phyloP scores from a whole-genome alignment of 2,329 filamentous ascomycete genomes.

The Xylariaceae sp. region DNA sequence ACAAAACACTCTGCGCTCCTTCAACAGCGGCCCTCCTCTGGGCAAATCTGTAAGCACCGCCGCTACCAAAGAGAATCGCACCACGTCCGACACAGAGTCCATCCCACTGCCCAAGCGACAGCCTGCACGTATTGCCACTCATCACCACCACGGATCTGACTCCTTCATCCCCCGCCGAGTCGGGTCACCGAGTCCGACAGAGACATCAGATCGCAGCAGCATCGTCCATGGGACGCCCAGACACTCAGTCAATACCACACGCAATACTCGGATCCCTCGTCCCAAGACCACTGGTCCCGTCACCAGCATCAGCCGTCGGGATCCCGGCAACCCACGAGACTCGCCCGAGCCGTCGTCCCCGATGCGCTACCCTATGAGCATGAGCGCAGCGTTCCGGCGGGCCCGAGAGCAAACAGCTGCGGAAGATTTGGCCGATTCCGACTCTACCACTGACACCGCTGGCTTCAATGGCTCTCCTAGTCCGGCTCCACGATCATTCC shows the following conservation, averaged over 20 bases:
- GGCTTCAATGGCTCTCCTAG: constrained; percentile 31
- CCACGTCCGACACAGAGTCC: constrained; percentile 22
- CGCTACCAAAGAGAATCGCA: constrained; percentile 25
- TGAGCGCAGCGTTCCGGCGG: constrained; percentile 28
- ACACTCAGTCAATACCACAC: constrained; percentile 17
- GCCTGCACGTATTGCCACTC: constrained; percentile 5
- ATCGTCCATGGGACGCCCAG: constrained; percentile 14
- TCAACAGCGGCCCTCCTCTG: constrained; percentile 13
- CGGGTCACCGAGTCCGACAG: constrained; percentile 10
- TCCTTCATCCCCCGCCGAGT: constrained; percentile 7
- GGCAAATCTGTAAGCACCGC: constrained; percentile 14
- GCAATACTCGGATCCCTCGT: constrained; percentile 28
- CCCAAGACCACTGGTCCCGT: constrained; percentile 16
- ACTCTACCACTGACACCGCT: constrained; percentile 23
- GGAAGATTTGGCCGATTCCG: constrained; percentile 19
- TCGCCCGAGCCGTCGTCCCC: constrained; percentile 15
- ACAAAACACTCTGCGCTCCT: constrained; percentile 21
- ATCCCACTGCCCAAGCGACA: constrained; percentile 11
- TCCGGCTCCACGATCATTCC: constrained; percentile 28
- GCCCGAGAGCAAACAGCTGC: constrained; percentile 25
- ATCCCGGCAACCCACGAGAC: constrained; percentile 3
- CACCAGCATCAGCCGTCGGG: constrained; percentile 2
- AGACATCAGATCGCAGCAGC: constrained; percentile 11
- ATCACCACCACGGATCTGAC: constrained; percentile 12
- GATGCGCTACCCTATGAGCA: constrained; percentile 29